Evolutionary conservation across 768 basidiomycete genomes (phyloP), one percentile per base, ranked within the genome.

Genomic region (Mycena capillaripes): DNA sequence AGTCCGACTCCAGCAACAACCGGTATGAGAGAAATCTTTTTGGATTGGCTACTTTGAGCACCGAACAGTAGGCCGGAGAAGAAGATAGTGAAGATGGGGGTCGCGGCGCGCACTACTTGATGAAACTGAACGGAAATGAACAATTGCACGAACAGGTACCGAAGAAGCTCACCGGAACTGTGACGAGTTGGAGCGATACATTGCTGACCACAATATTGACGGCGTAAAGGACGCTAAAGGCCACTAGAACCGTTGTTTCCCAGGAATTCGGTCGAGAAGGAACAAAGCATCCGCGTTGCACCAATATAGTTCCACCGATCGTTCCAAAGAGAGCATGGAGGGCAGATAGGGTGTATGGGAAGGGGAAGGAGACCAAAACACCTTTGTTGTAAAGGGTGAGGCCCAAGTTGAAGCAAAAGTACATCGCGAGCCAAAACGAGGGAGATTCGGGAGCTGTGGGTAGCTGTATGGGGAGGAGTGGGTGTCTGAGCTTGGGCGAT

Each of bases 201-300:
- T 99, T 99, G 84, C 96, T 97, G 57, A 98, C 93, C 48, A 93
- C 92, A 76, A 99, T 97, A 79, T 99, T 99, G 80, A 97, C 83
- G 6, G 97, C 94, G 81, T 98, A 99, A 2, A 99, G 86, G 23
- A 92, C 84, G 76, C 96, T 97, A 84, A 99, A 99, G 2, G 91
- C 88, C 29, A 91, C 79, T 17, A 99, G 86, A 16, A 92, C 88
- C 25, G 90, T 66, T 66, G 88, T 89, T 79, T 95, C 87, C 27
- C 83, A 77, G 19, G 80, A 75, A 11, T 84, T 85, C 21, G 94
- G 81, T 30, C 85, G 84, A 34, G 90, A 88, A 19, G 92, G 91
- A 0, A 83, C 84, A 78, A 92, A 95, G 23, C 85, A 74, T 1
- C 91, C 90, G 44, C 84, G 81, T 23, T 72, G 62, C 53, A 69